Conservation (phyloP, 352 stramenopile genomes). For the Lagenidium sp. region DNA sequence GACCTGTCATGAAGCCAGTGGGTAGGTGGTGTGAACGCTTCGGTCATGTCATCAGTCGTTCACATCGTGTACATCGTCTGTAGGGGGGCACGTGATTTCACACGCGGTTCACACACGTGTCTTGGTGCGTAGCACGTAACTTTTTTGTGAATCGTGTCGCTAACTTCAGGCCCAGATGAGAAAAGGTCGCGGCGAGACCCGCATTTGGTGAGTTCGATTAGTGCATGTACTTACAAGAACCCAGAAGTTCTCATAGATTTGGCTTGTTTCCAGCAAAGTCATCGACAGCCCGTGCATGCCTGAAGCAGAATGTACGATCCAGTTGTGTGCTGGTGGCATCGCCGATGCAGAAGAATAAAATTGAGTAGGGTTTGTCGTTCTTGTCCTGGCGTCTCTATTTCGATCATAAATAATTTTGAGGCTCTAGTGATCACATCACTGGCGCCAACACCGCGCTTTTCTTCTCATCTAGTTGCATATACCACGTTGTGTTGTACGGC, state of each 20-base stretch:
- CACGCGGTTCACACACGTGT: slow-evolving; percentile 93
- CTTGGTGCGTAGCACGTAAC: no score
- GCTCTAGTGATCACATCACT: slow-evolving; percentile 23
- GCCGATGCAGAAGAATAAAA: slow-evolving; percentile 45
- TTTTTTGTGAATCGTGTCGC: background rate
- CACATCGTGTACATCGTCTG: no score
- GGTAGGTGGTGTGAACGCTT: slow-evolving; percentile 46
- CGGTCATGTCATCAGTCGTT: no score
- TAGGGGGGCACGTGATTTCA: slow-evolving; percentile 10
- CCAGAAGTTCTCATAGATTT: no score
- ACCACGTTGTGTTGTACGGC: slow-evolving; percentile 61
- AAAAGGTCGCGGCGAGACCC: slow-evolving; percentile 88
- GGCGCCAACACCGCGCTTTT: slow-evolving; percentile 22
- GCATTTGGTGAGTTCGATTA: slow-evolving; percentile 54
- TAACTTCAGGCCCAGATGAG: slow-evolving; percentile 46
- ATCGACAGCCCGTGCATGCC: slow-evolving; percentile 83
- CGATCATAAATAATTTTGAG: slow-evolving; percentile 39
- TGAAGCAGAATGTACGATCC: slow-evolving; percentile 76
- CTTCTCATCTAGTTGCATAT: slow-evolving; percentile 33
- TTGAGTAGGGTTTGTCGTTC: slow-evolving; percentile 10
- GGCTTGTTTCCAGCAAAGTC: slow-evolving; percentile 60
- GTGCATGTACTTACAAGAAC: no score
- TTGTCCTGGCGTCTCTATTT: slow-evolving; percentile 22
- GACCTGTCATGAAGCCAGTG: slow-evolving; percentile 74
- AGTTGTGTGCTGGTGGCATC: slow-evolving; percentile 55